Evolutionary conservation across 306 rosid species (phyloP).

Genomic region (Elaeagnus macrophylla): DNA sequence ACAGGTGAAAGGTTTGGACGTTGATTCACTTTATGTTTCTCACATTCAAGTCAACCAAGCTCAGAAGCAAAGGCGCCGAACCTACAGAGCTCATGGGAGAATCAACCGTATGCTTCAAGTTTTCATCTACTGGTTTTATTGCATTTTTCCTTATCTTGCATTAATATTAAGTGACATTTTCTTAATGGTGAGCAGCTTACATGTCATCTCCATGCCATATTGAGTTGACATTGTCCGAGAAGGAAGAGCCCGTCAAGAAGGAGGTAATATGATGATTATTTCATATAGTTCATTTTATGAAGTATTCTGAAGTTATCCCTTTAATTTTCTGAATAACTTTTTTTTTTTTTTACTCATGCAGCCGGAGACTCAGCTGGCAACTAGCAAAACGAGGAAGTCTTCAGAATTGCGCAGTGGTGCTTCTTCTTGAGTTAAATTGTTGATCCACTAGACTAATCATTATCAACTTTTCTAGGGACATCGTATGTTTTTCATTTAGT

Average conservation of each 20-base stretch:
- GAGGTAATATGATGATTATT: constrained; percentile 30
- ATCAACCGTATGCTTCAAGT: constrained; percentile 29
- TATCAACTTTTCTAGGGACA: not conserved
- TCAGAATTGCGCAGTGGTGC: constrained; percentile 19
- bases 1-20: constrained; percentile 50
- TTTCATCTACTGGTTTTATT: not conserved
- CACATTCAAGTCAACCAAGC: constrained; percentile 56
- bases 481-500: not conserved
- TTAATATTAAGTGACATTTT: not conserved
- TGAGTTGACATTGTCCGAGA: constrained; percentile 42
- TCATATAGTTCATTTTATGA: not conserved
- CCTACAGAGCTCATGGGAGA: constrained; percentile 56
- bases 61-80: constrained; percentile 44
- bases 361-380: constrained; percentile 33
- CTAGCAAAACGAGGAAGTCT: constrained; percentile 17
- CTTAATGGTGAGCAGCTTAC: constrained; percentile 30
- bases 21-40: constrained; percentile 37
- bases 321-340: not conserved
- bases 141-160: not conserved
- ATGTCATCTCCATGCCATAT: too few relatives aligned
- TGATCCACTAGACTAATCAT: too few relatives aligned
- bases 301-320: not conserved
- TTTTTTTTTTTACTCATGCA: constrained; percentile 6
- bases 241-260: constrained; percentile 44
- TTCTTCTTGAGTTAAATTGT: constrained; percentile 23